These are phyloP conservation scores for Eucalyptus marginata DNA, from an alignment of 345 rosid species.

Conservation along the genomic window DNA sequence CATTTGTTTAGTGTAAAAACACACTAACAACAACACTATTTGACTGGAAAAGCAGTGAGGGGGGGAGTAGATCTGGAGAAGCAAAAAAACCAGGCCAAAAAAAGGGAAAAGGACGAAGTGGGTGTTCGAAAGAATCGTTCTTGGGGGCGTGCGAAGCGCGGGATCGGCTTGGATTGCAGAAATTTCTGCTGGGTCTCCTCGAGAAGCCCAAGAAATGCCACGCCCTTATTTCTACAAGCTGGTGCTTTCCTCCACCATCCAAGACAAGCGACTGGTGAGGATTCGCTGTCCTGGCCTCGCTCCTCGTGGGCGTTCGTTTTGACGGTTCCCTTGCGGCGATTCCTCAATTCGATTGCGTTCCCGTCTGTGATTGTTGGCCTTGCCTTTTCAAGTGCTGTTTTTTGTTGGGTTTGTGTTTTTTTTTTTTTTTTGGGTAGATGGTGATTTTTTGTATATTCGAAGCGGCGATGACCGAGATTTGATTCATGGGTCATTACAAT, in stretches of 20 bases:
- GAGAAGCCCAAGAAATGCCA: slow-evolving; percentile 1
- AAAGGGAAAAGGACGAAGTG: not conserved
- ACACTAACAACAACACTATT: not conserved
- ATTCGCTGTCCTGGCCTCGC: not conserved
- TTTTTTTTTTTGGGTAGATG: not conserved
- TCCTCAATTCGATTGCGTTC: not conserved
- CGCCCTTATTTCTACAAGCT: slow-evolving; percentile 12
- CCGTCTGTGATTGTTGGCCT: not conserved
- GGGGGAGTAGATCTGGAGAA: not conserved
- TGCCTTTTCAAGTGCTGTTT: not conserved
- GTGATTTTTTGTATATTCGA: not conserved
- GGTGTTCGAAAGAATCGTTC: not conserved
- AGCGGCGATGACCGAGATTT: not conserved
- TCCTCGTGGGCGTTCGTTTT: not conserved
- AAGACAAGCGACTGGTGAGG: slow-evolving; percentile 5
- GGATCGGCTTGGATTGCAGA: not conserved
- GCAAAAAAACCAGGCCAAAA: not conserved
- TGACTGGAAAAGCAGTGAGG: not conserved
- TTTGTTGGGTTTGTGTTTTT: not conserved
- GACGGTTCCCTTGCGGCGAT: not conserved
- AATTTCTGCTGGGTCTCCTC: not conserved
- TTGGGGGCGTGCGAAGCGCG: not conserved
- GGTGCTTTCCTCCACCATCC: slow-evolving; percentile 8
- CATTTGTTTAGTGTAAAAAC: not conserved
- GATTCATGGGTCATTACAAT: not conserved